Percentiles rank a stretch among this genome's conserved stretches.
phyloP scores from a whole-genome alignment of 106 monocot genomes.

The Dendrobium chrysotoxum region DNA sequence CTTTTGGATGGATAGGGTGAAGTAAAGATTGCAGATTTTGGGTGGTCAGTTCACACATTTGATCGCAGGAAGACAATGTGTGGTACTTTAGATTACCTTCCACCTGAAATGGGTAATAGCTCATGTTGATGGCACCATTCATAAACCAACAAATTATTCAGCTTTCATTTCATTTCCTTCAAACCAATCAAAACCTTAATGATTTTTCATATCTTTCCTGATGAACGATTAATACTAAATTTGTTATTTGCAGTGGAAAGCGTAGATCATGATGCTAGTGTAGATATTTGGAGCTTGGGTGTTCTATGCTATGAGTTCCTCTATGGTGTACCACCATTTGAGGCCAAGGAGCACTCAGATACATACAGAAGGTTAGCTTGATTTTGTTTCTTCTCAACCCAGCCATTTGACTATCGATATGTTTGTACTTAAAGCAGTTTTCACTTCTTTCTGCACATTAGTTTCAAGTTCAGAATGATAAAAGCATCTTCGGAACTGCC shows the following conservation, averaged over 20 bases:
- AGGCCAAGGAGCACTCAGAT: conserved; percentile 94
- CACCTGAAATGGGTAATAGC: conserved; percentile 94
- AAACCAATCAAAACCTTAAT: not conserved
- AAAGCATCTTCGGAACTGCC: too few species aligned
- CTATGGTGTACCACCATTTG: conserved; percentile 93
- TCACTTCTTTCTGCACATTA: not conserved
- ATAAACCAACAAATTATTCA: not conserved
- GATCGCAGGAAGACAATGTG: conserved; percentile 90
- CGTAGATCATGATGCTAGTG: conserved; percentile 89
- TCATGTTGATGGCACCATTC: not conserved
- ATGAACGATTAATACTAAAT: not conserved
- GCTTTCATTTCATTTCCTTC: not conserved
- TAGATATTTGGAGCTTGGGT: conserved; percentile 98
- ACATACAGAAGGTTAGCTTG: conserved; percentile 80
- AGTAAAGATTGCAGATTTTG: conserved; percentile 98
- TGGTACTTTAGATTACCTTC: conserved; percentile 94
- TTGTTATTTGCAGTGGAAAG: conserved; percentile 58
- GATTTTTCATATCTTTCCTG: not conserved
- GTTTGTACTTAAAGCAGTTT: not conserved
- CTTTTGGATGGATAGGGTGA: conserved; percentile 54
- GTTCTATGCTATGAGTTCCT: conserved; percentile 94
- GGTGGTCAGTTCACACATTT: conserved; percentile 99
- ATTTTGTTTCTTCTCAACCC: not conserved
- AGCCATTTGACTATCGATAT: not conserved
- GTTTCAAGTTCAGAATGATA: too few species aligned